Evolutionary conservation across 805 yeast genomes (phyloP).

Genomic region (Teunomyces barrocoloradensis): DNA sequence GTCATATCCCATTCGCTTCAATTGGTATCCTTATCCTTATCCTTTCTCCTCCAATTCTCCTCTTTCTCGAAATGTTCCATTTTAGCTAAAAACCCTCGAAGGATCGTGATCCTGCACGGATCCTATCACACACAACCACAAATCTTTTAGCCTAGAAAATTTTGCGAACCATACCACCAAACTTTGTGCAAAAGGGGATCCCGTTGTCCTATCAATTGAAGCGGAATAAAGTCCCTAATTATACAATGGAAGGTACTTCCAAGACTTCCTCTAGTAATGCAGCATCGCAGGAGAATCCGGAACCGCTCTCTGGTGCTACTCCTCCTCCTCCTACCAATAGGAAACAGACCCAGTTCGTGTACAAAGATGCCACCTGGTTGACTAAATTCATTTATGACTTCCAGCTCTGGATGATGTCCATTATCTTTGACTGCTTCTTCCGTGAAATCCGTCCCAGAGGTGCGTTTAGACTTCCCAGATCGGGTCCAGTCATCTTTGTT

Average conservation of each 20-base stretch:
- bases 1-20: too few relatives aligned
- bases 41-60: neutral
- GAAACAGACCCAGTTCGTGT: conserved; percentile 2
- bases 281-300: neutral
- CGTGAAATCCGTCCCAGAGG: conserved; percentile 89
- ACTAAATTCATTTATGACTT: conserved; percentile 32
- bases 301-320: neutral
- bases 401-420: conserved; percentile 34
- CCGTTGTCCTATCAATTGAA: neutral
- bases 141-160: neutral
- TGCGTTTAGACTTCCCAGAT: conserved; percentile 63
- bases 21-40: too few relatives aligned
- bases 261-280: neutral
- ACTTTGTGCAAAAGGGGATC: neutral
- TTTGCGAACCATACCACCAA: neutral
- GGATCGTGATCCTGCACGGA: neutral
- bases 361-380: conserved; percentile 21
- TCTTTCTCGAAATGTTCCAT: neutral
- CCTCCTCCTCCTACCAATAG: neutral
- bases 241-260: neutral
- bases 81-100: neutral
- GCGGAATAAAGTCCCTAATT: neutral
- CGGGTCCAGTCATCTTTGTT: conserved; percentile 87
- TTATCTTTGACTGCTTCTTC: conserved; percentile 64
- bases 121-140: neutral